Base-by-base conservation (phyloP, 163 green algal genomes). In the Smithsoniella earleae region DNA sequence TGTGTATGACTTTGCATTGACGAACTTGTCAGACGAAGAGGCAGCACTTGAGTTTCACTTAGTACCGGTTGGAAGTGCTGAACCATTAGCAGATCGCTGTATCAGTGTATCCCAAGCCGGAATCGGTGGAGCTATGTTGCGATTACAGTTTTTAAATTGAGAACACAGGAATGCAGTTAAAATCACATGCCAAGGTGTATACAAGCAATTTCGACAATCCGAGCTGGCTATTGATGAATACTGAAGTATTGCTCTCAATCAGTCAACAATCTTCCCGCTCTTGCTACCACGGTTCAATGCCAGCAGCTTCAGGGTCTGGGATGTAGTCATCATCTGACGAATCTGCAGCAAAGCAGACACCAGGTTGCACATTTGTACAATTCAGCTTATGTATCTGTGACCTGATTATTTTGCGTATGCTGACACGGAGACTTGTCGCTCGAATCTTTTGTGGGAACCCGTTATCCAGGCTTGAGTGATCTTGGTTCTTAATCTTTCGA, bases 281-380 rank as follows among this genome's bases (percentile, higher is more conserved):
- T 49, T 13, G 13, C 13, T 69, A 69, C 58, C 58, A 69, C 30
- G 58, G 58, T 5, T 79, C 74, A 77, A 82, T 79, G 52, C 77
- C 77, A 18, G 8, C 43, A 18, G 77, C 66, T 74, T 82, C 77
- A 3, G 74, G 77, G 74, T 82, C 80, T 2, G 58, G 66, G 54
- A 79, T 62, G 74, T 75, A 77, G 74, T 91, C 86, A 46, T 89
- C 86, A 62, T 88, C 83, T n/a, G 44, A 77, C 66, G 73, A 69
- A 46, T 86, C 82, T 38, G 44, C 74, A 36, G 33, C n/a, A 62
- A 16, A 13, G 8, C 16, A 27, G 6, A 6, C 49, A 64, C 49
- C n/a, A n/a, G 8, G 49, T 64, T 13, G 13, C 49, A 64, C 44
- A 20, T 54, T 54, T 54, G 18, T 25, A 20, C 44, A 54, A 54